Evolutionary conservation across 2,329 filamentous ascomycete genomes (phyloP).

Genomic region (Colletotrichum gloeosporioides): DNA sequence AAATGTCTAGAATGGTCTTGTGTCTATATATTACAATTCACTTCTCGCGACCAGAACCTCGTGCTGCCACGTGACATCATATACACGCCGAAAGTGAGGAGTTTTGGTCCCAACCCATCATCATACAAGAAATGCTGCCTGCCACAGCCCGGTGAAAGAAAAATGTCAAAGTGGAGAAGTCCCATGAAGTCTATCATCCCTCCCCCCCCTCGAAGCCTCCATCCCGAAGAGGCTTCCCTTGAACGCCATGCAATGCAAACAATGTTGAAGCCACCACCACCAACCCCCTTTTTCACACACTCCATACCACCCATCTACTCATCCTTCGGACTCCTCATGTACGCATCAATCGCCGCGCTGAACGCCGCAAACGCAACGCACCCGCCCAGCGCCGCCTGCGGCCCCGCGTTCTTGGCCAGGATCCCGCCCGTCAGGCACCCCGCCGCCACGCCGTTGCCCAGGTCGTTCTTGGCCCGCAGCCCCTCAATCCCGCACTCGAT

Average conservation of each 20-base stretch:
- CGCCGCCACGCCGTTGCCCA: conserved; percentile 84
- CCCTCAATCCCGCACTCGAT: conserved; percentile 98
- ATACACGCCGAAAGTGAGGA: conserved; percentile 1
- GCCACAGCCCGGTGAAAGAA: neutral
- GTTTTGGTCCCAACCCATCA: neutral
- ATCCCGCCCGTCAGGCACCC: conserved; percentile 93
- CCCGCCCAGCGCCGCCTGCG: conserved; percentile 85
- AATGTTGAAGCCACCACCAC: neutral
- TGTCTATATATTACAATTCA: conserved; percentile 4
- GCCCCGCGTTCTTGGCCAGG: conserved; percentile 84
- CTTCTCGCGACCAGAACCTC: neutral
- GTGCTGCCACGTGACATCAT: neutral
- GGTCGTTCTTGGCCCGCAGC: conserved; percentile 89
- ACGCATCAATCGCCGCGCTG: conserved; percentile 88
- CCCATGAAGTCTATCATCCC: neutral
- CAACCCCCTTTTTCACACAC: neutral
- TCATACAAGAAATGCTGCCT: neutral
- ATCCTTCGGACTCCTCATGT: conserved; percentile 80
- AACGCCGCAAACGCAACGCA: conserved; percentile 96
- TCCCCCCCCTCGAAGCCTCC: neutral
- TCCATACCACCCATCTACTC: conserved; percentile 37
- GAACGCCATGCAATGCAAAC: conserved; percentile 26
- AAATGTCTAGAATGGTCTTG: neutral
- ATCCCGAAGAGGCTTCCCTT: neutral
- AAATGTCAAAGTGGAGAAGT: neutral